Base-by-base conservation (phyloP, 192 early-diverging fungal species). In the Coemansia sp. region DNA sequence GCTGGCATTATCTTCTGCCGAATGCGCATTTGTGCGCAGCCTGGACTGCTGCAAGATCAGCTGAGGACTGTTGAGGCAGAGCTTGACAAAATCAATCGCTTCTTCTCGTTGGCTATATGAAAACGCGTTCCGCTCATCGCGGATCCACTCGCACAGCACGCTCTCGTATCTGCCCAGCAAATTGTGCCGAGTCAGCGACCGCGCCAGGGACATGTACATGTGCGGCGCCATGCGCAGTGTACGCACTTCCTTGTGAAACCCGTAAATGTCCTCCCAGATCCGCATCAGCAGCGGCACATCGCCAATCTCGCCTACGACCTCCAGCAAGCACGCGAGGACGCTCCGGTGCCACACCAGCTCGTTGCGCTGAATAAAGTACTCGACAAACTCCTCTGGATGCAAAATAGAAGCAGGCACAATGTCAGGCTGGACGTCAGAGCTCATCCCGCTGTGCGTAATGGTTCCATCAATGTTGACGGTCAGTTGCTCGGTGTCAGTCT, bases 271-370 rank as follows among this genome's bases (percentile, higher is more conserved):
- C 41, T 73, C 67, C 79, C 79, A 82, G 32, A 73, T 37, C 38
- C 46, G 65, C 70, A 76, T 45, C 24, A 73, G 31, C 56, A 60
- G 57, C 59, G 38, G n/a, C 5, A 22, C 59, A 31, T 72, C 67
- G 38, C 73, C 70, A 8, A 72, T 51, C 56, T 73, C 66, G 31
- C 74, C 70, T 7, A 76, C 41, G 17, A 63, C 64, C 31, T 73
- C 74, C 12, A 82, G n/a, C 12, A 73, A 25, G 14, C 62, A 49
- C 0, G 36, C 63, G 20, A 82, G 70, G 6, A 73, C 72, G 37
- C 62, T 57, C 4, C 70, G 66, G 20, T 82, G 79, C 79, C 79
- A 82, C 6, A 82, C 46, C 11, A 82, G 59, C 47, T 69, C 74
- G 22, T 69, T 73, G 65, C 54, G 61, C 6, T 58, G 54, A 19